Evolutionary conservation across 768 basidiomycete species (phyloP).

Genomic region (Termitomyces sp.): DNA sequence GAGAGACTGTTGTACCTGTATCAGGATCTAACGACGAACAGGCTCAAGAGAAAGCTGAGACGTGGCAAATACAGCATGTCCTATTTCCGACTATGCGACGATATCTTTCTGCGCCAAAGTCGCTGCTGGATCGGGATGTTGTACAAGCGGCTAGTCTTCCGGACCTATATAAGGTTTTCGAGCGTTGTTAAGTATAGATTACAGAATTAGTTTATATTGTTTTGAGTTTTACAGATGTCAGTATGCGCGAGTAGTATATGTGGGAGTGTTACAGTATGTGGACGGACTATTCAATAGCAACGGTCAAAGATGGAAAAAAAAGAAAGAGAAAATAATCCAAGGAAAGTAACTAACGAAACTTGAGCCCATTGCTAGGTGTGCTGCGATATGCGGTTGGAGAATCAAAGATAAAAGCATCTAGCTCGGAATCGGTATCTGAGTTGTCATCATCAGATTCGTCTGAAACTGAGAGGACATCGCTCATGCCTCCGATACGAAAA

Average conservation of each 20-base stretch:
- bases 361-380: slow-evolving; percentile 38
- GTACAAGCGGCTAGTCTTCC: slow-evolving; percentile 87
- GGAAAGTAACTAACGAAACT: slow-evolving; percentile 23
- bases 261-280: slow-evolving; percentile 15
- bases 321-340: not conserved
- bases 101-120: slow-evolving; percentile 65
- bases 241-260: slow-evolving; percentile 9
- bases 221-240: slow-evolving; percentile 11
- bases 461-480: slow-evolving; percentile 16
- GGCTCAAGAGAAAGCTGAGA: slow-evolving; percentile 49
- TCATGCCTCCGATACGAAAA: slow-evolving; percentile 50
- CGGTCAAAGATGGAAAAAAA: not conserved
- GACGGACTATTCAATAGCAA: slow-evolving; percentile 12
- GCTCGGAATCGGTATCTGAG: slow-evolving; percentile 39
- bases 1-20: slow-evolving; percentile 27
- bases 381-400: slow-evolving; percentile 38
- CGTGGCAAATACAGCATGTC: slow-evolving; percentile 89
- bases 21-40: slow-evolving; percentile 25
- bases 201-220: slow-evolving; percentile 10
- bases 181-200: slow-evolving; percentile 59
- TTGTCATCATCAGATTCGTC: slow-evolving; percentile 47
- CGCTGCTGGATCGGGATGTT: slow-evolving; percentile 65
- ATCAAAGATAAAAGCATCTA: slow-evolving; percentile 62
- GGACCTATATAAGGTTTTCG: slow-evolving; percentile 92
- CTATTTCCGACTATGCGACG: slow-evolving; percentile 82